phyloP scores from a whole-genome alignment of 805 yeast species.

The Jamesozyma jinghongensis region DNA sequence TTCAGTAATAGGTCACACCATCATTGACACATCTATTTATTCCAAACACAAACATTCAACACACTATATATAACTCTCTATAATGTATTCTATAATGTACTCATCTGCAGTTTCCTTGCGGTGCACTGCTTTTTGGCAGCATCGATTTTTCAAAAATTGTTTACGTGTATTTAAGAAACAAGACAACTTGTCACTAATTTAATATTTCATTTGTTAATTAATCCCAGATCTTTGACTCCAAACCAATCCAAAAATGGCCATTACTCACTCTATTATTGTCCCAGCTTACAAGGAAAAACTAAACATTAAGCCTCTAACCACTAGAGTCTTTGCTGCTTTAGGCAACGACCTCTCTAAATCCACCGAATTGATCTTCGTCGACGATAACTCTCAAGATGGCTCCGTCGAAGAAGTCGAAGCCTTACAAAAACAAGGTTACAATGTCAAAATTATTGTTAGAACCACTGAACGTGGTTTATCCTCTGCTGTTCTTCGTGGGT shows the following conservation, averaged over 20 bases:
- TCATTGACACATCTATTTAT: neutral
- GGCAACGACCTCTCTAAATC: conserved; percentile 34
- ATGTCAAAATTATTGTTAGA: conserved; percentile 41
- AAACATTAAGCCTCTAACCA: conserved; percentile 41
- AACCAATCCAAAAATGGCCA: conserved; percentile 21
- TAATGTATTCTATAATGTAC: too few species aligned
- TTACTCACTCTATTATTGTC: conserved; percentile 37
- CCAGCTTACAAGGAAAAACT: conserved; percentile 45
- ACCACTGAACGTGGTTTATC: conserved; percentile 43
- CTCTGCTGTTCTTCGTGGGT: conserved; percentile 42
- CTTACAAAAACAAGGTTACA: conserved; percentile 37
- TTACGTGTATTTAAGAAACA: too few species aligned
- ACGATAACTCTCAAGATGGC: conserved; percentile 44
- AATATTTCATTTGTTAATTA: too few species aligned
- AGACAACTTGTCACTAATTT: too few species aligned
- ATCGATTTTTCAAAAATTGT: too few species aligned
- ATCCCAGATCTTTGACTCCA: neutral
- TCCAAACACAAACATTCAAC: too few species aligned
- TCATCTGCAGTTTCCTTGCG: too few species aligned
- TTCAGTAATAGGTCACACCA: neutral
- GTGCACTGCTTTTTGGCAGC: neutral
- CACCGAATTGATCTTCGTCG: conserved; percentile 43
- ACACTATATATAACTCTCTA: too few species aligned
- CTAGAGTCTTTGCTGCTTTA: conserved; percentile 40
- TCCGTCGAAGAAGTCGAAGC: conserved; percentile 44